Conservation (phyloP, 768 basidiomycete genomes). For the Termitomyces sp. region DNA sequence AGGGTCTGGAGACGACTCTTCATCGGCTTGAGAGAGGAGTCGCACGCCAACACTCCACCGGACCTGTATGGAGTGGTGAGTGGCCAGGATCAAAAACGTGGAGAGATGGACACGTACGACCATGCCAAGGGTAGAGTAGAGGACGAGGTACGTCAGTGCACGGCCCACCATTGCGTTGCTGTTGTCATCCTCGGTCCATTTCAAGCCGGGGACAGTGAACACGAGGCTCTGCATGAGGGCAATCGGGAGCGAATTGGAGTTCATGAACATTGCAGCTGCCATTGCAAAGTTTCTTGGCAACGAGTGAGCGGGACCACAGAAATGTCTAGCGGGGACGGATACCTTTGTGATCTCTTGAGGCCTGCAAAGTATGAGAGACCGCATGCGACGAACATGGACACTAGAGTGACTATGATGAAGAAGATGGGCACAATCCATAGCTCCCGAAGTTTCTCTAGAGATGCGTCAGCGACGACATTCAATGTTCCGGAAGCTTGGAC, state of each 20-base stretch:
- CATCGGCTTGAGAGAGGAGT: conserved; percentile 14
- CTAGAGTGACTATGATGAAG: conserved; percentile 68
- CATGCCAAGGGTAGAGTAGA: conserved; percentile 95
- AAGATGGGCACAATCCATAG: conserved; percentile 85
- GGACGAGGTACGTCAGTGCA: conserved; percentile 82
- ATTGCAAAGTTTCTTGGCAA: conserved; percentile 65
- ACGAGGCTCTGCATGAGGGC: conserved; percentile 92
- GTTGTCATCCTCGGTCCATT: conserved; percentile 78
- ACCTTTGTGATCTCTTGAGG: conserved; percentile 76
- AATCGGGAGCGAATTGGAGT: conserved; percentile 91
- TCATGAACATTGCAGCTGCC: conserved; percentile 87
- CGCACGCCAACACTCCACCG: conserved; percentile 67
- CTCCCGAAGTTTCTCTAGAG: conserved; percentile 64
- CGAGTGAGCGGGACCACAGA: not conserved
- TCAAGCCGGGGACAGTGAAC: conserved; percentile 72
- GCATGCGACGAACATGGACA: conserved; percentile 68
- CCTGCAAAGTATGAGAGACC: conserved; percentile 55
- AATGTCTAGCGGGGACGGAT: conserved; percentile 11
- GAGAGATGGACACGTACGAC: conserved; percentile 40
- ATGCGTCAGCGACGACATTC: not conserved
- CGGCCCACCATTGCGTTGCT: conserved; percentile 88
- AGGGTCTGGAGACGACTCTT: not conserved
- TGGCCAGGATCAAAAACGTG: not conserved
- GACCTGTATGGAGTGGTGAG: conserved; percentile 36
- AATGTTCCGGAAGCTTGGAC: conserved; percentile 6